Conservation (phyloP, 192 early-diverging fungal species). For the Entomortierella chlamydospora region DNA sequence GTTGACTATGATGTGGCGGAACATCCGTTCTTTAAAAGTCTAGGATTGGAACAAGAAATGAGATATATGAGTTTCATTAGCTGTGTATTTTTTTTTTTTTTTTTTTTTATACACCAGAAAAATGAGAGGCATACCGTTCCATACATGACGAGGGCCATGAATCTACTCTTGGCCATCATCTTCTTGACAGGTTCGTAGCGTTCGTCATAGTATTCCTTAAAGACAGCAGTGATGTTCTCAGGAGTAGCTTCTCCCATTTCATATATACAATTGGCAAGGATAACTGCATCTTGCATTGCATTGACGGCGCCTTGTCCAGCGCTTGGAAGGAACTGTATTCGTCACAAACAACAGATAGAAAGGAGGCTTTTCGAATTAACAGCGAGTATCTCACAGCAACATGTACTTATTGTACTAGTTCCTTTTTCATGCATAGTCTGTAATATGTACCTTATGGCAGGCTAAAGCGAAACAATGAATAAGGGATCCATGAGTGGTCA, state of each 20-base stretch:
- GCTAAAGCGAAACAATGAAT: no score
- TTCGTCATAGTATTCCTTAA: constrained; percentile 6
- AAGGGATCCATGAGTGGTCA: no score
- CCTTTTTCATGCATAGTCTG: no score
- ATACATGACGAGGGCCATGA: constrained; percentile 7
- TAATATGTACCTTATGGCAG: no score
- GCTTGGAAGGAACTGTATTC: constrained; percentile 11
- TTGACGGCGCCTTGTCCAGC: constrained; percentile 11
- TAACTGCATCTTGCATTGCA: constrained; percentile 13
- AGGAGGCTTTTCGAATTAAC: no score
- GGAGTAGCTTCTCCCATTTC: background rate
- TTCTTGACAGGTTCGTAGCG: background rate
- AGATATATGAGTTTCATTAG: no score
- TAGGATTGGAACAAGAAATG: no score
- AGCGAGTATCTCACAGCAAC: no score
- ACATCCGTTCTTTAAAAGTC: constrained; percentile 8
- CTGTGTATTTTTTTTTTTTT: no score
- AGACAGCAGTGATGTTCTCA: constrained; percentile 2
- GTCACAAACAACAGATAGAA: no score
- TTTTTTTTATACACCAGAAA: background rate
- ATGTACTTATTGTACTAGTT: no score
- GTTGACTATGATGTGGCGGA: constrained; percentile 17
- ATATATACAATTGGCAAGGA: constrained; percentile 16
- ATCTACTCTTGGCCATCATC: constrained; percentile 1
- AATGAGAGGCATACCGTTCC: constrained; percentile 11